Evolutionary conservation across 768 basidiomycete genomes (phyloP).

Genomic region (Pholiota conissans): DNA sequence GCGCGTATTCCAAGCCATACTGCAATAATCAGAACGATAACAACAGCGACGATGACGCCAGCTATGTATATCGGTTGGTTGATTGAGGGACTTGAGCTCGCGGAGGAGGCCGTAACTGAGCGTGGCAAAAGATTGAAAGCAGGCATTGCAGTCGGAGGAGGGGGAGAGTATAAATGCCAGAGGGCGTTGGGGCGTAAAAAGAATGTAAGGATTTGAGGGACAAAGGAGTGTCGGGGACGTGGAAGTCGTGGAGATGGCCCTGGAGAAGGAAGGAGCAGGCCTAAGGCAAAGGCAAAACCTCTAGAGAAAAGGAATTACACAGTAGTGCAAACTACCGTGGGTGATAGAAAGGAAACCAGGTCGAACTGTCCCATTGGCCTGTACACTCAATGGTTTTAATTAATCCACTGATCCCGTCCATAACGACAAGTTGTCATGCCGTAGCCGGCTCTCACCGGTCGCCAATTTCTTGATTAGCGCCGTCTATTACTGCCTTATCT

Average conservation of each 20-base stretch:
- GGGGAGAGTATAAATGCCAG: neutral
- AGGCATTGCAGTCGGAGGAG: conserved; percentile 16
- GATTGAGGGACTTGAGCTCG: conserved; percentile 2
- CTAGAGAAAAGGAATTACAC: conserved; percentile 4
- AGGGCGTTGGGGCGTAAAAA: neutral
- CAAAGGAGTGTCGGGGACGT: conserved; percentile 8
- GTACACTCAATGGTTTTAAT: neutral
- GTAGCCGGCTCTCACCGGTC: neutral
- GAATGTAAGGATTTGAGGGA: neutral
- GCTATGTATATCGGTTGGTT: conserved; percentile 42
- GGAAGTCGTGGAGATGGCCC: neutral
- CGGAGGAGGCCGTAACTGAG: conserved; percentile 5
- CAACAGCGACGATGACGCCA: conserved; percentile 49
- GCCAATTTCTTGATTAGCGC: neutral
- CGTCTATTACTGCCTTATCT: neutral
- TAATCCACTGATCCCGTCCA: neutral
- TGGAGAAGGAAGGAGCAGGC: neutral
- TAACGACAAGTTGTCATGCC: conserved; percentile 5
- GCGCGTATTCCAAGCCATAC: conserved; percentile 44
- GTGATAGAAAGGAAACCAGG: conserved; percentile 1
- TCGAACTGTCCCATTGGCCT: neutral
- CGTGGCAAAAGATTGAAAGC: conserved; percentile 17
- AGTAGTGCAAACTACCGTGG: conserved; percentile 8
- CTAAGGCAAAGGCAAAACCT: neutral
- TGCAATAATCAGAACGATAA: conserved; percentile 35